These are phyloP conservation scores for Aethionema arabicum DNA, from an alignment of 345 rosid species.

Conservation along the genomic window DNA sequence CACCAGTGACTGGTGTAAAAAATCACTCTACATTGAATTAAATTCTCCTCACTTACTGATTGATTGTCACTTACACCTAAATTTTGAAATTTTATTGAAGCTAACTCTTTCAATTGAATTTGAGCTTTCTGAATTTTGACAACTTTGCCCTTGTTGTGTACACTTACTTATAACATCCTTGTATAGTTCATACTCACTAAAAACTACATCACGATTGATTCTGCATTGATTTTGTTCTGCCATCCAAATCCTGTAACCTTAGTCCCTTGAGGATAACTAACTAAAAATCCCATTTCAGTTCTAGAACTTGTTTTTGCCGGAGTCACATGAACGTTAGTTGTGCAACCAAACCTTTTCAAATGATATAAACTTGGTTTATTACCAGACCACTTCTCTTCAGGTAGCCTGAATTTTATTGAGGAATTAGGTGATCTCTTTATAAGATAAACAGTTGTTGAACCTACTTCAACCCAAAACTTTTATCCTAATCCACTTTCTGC, in stretches of 20 bases:
- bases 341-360: background rate
- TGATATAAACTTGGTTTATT: too few relatives aligned
- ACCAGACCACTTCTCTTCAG: background rate
- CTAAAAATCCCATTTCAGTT: background rate
- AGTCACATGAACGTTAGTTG: background rate
- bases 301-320: background rate
- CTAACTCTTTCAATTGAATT: too few relatives aligned
- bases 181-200: too few relatives aligned
- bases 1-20: too few relatives aligned
- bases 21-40: too few relatives aligned
- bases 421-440: background rate
- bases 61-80: too few relatives aligned
- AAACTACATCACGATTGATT: too few relatives aligned
- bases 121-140: too few relatives aligned
- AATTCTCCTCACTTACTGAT: too few relatives aligned
- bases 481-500: background rate
- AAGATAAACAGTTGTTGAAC: background rate
- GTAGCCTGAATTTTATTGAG: background rate
- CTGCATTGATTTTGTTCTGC: background rate
- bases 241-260: background rate
- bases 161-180: too few relatives aligned
- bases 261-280: background rate
- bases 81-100: too few relatives aligned
- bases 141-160: too few relatives aligned
- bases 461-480: background rate